phyloP scores from a whole-genome alignment of 2,329 filamentous ascomycete genomes.

The Colletotrichum sp. region DNA sequence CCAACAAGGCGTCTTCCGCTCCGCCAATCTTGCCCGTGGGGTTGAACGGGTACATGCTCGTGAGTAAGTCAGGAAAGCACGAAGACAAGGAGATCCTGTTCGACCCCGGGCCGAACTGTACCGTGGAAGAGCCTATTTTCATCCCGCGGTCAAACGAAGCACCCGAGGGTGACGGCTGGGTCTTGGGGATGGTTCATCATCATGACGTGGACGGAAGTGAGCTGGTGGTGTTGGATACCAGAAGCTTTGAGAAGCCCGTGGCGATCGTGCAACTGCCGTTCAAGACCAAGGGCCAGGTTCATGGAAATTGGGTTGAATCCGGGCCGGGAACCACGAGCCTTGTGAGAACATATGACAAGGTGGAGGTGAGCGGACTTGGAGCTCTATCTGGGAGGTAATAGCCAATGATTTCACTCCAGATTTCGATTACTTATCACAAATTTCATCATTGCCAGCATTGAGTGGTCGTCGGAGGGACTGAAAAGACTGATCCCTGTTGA shows the following conservation, averaged over 20 bases:
- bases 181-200: conserved; percentile 37
- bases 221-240: conserved; percentile 40
- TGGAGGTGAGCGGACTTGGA: not conserved
- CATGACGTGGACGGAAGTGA: not conserved
- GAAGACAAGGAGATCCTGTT: not conserved
- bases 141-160: conserved; percentile 38
- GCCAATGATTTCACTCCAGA: not conserved
- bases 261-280: conserved; percentile 44
- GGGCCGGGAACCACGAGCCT: not conserved
- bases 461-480: not conserved
- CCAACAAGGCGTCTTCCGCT: not conserved
- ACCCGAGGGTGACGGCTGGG: conserved; percentile 46
- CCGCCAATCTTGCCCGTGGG: conserved; percentile 34
- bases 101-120: conserved; percentile 20
- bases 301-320: conserved; percentile 35
- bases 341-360: not conserved
- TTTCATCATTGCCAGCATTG: not conserved
- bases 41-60: conserved; percentile 16
- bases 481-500: not conserved
- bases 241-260: conserved; percentile 37
- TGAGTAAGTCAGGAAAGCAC: not conserved
- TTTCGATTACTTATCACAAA: not conserved
- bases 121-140: conserved; percentile 50
- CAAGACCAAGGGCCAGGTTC: conserved; percentile 29
- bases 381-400: not conserved